These are phyloP conservation scores for Kwoniella heveanensis DNA, from an alignment of 768 basidiomycete genomes.

Conservation along the genomic window DNA sequence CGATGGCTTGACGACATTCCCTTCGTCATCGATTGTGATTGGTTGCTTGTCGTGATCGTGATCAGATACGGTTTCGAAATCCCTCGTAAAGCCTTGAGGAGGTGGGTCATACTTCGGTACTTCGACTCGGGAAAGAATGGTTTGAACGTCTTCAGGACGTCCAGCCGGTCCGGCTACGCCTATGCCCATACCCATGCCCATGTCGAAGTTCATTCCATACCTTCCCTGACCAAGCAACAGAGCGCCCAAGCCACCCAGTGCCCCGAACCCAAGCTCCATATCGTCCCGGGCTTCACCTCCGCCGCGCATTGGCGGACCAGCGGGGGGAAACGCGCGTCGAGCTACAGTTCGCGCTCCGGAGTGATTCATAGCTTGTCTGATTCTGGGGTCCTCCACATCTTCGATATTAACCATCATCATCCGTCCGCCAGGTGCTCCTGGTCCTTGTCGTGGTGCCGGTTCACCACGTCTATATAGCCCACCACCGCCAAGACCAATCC, in stretches of 20 bases:
- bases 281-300: not conserved
- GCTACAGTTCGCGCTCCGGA: too few species aligned
- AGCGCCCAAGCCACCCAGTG: not conserved
- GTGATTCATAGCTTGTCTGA: too few species aligned
- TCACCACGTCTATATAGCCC: conserved; percentile 22
- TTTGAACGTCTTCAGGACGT: conserved; percentile 28
- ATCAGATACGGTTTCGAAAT: conserved; percentile 35
- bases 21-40: conserved; percentile 47
- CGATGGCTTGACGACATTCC: conserved; percentile 22
- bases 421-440: too few species aligned
- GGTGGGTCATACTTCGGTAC: conserved; percentile 10
- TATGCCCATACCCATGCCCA: not conserved
- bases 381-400: too few species aligned
- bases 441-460: too few species aligned
- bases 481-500: conserved; percentile 39
- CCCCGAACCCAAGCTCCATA: not conserved
- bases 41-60: conserved; percentile 12
- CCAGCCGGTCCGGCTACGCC: not conserved
- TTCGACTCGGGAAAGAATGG: conserved; percentile 29
- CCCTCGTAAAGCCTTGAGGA: conserved; percentile 31
- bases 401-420: too few species aligned
- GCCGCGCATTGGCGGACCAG: not conserved
- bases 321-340: not conserved
- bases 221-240: not conserved
- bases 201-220: not conserved